These are phyloP conservation scores for Fraxinus sp. DNA, from an alignment of 305 asterid genomes.

Conservation along the genomic window DNA sequence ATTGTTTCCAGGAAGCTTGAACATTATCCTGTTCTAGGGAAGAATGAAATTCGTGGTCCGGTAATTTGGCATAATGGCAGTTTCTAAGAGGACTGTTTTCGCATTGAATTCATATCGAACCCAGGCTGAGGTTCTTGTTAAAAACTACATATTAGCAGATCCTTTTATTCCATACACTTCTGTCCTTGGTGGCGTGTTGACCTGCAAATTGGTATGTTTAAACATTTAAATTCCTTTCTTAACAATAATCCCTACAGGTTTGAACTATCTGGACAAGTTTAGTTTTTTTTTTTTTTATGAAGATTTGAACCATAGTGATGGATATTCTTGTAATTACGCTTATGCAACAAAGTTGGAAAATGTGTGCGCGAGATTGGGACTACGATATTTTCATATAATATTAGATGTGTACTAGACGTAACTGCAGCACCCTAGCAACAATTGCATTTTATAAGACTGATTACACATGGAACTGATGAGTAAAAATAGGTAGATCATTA, in stretches of 20 bases:
- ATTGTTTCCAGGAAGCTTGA: slow-evolving; percentile 40
- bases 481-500: background rate
- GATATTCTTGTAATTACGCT: background rate
- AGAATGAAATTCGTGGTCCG: slow-evolving; percentile 30
- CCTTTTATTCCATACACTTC: slow-evolving; percentile 78
- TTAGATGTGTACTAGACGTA: slow-evolving; percentile 3
- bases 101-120: slow-evolving; percentile 61
- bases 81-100: slow-evolving; percentile 50
- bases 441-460: slow-evolving; percentile 11
- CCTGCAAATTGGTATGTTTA: slow-evolving; percentile 76
- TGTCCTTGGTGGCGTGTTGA: slow-evolving; percentile 64
- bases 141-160: slow-evolving; percentile 73
- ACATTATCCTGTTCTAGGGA: slow-evolving; percentile 37
- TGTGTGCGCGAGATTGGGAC: slow-evolving; percentile 9
- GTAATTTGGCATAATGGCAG: slow-evolving; percentile 52
- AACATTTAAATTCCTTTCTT: slow-evolving; percentile 17
- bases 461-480: background rate
- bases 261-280: slow-evolving; percentile 13
- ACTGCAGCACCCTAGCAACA: background rate
- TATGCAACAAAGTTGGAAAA: background rate
- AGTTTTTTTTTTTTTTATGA: background rate
- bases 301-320: background rate
- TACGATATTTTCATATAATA: background rate
- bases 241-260: slow-evolving; percentile 14
- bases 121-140: slow-evolving; percentile 71